Evolutionary conservation across 1,284 basidiomycete species (phyloP).

Genomic region (Uromyces viciae-fabae): DNA sequence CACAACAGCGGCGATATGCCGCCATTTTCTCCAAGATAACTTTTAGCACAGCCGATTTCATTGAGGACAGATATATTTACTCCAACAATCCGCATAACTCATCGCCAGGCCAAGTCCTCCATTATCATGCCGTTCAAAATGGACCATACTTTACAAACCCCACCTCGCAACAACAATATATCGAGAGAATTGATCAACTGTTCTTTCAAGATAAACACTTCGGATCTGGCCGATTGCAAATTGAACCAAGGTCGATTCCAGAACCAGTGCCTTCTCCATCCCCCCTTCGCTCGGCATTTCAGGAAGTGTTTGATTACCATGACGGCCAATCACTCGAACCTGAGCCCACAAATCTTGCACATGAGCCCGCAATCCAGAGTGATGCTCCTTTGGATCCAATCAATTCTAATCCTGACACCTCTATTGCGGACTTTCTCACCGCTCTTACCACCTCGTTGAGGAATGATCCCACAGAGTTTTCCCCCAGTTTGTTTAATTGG

Average conservation of each 20-base stretch:
- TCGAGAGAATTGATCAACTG: not conserved
- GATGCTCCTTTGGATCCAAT: conserved; percentile 46
- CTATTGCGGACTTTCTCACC: not conserved
- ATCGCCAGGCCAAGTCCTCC: not conserved
- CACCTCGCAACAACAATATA: not conserved
- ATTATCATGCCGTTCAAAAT: not conserved
- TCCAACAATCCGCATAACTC: not conserved
- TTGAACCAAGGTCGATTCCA: not conserved
- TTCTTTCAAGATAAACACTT: not conserved
- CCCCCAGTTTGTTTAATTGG: not conserved
- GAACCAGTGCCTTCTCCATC: no score
- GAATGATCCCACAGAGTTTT: conserved; percentile 20
- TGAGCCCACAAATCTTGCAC: no score
- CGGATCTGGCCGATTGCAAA: not conserved
- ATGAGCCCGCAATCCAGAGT: not conserved
- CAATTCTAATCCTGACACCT: not conserved
- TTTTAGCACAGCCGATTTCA: not conserved
- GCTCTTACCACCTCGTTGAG: not conserved
- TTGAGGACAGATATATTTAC: not conserved
- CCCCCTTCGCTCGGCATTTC: not conserved
- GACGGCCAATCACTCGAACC: no score
- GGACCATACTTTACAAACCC: not conserved
- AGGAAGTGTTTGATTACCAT: not conserved
- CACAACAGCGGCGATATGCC: conserved; percentile 3
- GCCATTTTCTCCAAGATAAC: not conserved